Percentiles rank a stretch among this genome's conserved stretches.
These are phyloP conservation scores for Monosporascus sp. DNA, from an alignment of 2,329 filamentous ascomycete species.

Conservation along the genomic window DNA sequence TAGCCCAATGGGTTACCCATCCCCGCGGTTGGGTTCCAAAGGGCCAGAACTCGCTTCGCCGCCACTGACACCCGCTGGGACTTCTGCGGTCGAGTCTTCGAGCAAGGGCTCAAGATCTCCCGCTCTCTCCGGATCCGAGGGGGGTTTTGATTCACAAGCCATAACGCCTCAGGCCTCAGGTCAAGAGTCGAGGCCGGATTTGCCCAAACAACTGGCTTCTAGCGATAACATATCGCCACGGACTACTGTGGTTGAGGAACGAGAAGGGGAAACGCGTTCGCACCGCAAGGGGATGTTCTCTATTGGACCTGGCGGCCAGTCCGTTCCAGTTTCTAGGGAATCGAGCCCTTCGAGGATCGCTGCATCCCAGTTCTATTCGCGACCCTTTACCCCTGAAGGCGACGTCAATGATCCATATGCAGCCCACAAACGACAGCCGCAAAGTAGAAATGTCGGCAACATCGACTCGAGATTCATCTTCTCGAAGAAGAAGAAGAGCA, in stretches of 20 bases:
- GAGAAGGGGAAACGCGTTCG: slow-evolving; percentile 22
- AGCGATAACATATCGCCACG: slow-evolving; percentile 37
- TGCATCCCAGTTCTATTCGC: slow-evolving; percentile 60
- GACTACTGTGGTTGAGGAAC: slow-evolving; percentile 32
- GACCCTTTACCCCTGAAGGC: slow-evolving; percentile 72
- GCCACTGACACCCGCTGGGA: slow-evolving; percentile 81
- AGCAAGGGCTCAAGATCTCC: slow-evolving; percentile 17
- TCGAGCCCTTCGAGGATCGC: slow-evolving; percentile 59
- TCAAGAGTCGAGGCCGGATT: slow-evolving; percentile 41
- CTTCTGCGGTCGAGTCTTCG: slow-evolving; percentile 38
- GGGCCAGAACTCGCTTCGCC: slow-evolving; percentile 76
- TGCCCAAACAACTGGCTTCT: slow-evolving; percentile 38
- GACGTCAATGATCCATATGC: slow-evolving; percentile 83
- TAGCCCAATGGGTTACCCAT: slow-evolving; percentile 58
- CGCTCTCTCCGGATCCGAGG: slow-evolving; percentile 17
- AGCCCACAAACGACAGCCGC: slow-evolving; percentile 71
- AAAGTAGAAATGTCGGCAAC: slow-evolving; percentile 54
- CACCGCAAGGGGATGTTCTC: slow-evolving; percentile 54
- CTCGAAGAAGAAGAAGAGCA: slow-evolving; percentile 65
- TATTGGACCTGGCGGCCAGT: slow-evolving; percentile 41
- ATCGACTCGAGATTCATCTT: slow-evolving; percentile 85
- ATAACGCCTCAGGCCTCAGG: slow-evolving; percentile 68
- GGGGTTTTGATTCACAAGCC: slow-evolving; percentile 32
- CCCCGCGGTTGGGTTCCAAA: slow-evolving; percentile 62
- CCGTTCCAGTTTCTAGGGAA: slow-evolving; percentile 54